These are phyloP conservation scores for Actinomucor elegans DNA, from an alignment of 371 early-diverging fungal genomes.

Conservation along the genomic window DNA sequence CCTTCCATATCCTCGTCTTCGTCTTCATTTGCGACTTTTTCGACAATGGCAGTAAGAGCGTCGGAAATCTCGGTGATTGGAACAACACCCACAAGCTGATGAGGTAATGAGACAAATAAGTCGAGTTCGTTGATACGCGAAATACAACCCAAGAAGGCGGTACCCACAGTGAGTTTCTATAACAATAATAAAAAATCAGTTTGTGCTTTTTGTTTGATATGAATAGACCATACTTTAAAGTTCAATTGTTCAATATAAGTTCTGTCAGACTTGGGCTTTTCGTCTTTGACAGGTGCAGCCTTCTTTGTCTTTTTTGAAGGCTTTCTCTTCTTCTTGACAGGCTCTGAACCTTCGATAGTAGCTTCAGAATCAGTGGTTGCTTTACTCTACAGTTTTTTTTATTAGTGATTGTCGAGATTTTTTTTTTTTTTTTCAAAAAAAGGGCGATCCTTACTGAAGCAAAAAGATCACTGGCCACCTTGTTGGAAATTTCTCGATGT, in stretches of 20 bases:
- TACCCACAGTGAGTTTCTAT: slow-evolving; percentile 72
- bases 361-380: slow-evolving; percentile 15
- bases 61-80: slow-evolving; percentile 81
- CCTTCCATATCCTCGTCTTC: slow-evolving; percentile 46
- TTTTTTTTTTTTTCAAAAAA: background rate
- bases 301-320: slow-evolving; percentile 30
- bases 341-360: slow-evolving; percentile 23
- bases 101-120: slow-evolving; percentile 75
- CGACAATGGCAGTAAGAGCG: slow-evolving; percentile 58
- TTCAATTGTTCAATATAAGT: slow-evolving; percentile 55
- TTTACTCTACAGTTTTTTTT: background rate
- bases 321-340: slow-evolving; percentile 60
- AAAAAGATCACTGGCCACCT: slow-evolving; percentile 70
- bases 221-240: slow-evolving; percentile 49
- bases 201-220: background rate
- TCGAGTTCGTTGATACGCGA: slow-evolving; percentile 80
- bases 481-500: slow-evolving; percentile 72
- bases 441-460: slow-evolving; percentile 20
- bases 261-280: slow-evolving; percentile 43
- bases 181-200: background rate
- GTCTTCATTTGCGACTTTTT: slow-evolving; percentile 62
- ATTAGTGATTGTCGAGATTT: background rate
- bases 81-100: slow-evolving; percentile 75
- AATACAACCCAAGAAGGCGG: slow-evolving; percentile 76
- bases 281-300: slow-evolving; percentile 20